Evolutionary conservation across 768 basidiomycete genomes (phyloP).

Genomic region (Ramaria sp.): DNA sequence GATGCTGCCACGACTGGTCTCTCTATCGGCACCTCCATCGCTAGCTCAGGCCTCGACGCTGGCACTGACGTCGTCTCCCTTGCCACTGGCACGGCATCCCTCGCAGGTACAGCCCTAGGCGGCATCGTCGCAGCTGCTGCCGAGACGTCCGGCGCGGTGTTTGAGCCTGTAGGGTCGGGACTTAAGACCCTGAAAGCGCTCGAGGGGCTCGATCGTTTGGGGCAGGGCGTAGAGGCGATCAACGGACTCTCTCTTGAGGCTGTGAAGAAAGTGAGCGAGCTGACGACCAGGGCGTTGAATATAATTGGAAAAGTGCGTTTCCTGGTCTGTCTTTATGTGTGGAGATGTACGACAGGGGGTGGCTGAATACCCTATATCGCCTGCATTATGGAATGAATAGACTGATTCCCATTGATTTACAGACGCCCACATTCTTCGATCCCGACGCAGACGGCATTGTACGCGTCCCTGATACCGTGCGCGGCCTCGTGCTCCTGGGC

Average conservation of each 20-base stretch:
- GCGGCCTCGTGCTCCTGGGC: conserved; percentile 17
- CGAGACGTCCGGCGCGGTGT: conserved; percentile 15
- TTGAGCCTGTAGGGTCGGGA: conserved; percentile 17
- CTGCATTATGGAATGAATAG: no score
- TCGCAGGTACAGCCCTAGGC: conserved; percentile 16
- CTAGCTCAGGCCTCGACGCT: background rate
- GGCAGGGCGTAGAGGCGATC: conserved; percentile 14
- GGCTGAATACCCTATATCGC: no score
- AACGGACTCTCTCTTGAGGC: conserved; percentile 18
- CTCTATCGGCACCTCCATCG: conserved; percentile 13
- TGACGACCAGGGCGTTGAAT: conserved; percentile 16
- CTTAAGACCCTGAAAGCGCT: conserved; percentile 17
- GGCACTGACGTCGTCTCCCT: background rate
- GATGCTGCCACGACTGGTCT: conserved; percentile 10
- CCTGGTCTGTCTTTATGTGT: background rate
- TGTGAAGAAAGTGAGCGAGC: conserved; percentile 13
- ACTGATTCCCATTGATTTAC: no score
- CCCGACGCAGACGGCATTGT: conserved; percentile 17
- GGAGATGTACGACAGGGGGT: no score
- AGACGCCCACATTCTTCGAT: conserved; percentile 18
- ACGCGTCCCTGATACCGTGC: conserved; percentile 13
- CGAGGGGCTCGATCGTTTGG: conserved; percentile 14
- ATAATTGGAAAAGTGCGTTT: conserved; percentile 15
- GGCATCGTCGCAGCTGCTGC: conserved; percentile 15
- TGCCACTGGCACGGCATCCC: background rate